Evolutionary conservation across 371 early-diverging fungal genomes (phyloP).

Genomic region (Caulochytrium protostelioides): DNA sequence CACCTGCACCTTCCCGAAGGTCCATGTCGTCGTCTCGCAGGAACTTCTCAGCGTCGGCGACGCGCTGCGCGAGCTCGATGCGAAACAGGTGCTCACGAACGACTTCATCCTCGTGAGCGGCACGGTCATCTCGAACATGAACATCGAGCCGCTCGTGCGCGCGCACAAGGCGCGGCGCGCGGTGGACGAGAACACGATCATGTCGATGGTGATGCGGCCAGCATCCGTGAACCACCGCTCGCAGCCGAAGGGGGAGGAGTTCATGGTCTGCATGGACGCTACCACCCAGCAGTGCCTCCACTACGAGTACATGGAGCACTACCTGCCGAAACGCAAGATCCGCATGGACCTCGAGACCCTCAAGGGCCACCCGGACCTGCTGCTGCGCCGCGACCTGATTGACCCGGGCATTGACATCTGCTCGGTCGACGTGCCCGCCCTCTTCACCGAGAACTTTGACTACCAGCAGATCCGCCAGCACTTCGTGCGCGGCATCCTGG

Average conservation of each 20-base stretch:
- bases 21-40: conserved; percentile 50
- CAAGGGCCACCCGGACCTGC: conserved; percentile 37
- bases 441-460: conserved; percentile 92
- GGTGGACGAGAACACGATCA: conserved; percentile 64
- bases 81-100: conserved; percentile 46
- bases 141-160: conserved; percentile 25
- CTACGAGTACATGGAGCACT: conserved; percentile 46
- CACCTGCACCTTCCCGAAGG: conserved; percentile 39
- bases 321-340: conserved; percentile 29
- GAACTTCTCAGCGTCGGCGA: conserved; percentile 75
- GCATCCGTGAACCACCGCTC: conserved; percentile 29
- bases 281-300: conserved; percentile 52
- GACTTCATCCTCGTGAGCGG: conserved; percentile 86
- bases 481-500: conserved; percentile 76
- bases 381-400: conserved; percentile 69
- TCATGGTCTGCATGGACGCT: conserved; percentile 63
- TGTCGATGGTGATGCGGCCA: conserved; percentile 75
- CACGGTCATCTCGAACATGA: conserved; percentile 72
- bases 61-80: conserved; percentile 74
- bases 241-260: conserved; percentile 41
- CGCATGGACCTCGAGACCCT: conserved; percentile 15
- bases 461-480: conserved; percentile 74
- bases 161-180: conserved; percentile 17
- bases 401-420: conserved; percentile 85
- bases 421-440: conserved; percentile 71